Evolutionary conservation across 2,329 filamentous ascomycete genomes (phyloP).

Genomic region (Aspergillus sp.): DNA sequence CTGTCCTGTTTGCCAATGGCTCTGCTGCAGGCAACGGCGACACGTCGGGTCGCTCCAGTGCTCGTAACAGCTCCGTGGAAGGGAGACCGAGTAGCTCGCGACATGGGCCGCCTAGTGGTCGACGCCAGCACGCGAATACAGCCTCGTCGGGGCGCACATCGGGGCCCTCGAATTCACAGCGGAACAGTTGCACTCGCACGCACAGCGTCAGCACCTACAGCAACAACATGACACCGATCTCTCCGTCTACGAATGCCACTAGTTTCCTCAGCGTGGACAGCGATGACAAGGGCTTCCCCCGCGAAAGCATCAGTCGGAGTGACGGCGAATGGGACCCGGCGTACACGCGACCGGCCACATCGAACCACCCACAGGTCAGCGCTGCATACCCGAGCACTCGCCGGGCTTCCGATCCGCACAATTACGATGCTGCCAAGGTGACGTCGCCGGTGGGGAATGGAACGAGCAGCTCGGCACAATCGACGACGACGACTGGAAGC

Average conservation of each 20-base stretch:
- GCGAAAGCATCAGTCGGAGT: conserved; percentile 32
- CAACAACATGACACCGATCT: conserved; percentile 45
- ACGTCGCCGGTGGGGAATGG: conserved; percentile 25
- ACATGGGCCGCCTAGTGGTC: conserved; percentile 25
- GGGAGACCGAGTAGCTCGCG: conserved; percentile 33
- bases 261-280: conserved; percentile 47
- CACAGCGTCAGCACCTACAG: conserved; percentile 47
- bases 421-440: conserved; percentile 28
- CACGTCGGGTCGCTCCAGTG: conserved; percentile 14
- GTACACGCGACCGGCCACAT: conserved; percentile 35
- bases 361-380: conserved; percentile 27
- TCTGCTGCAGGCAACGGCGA: conserved; percentile 17
- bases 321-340: conserved; percentile 35
- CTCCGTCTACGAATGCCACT: conserved; percentile 48
- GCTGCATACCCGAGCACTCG: conserved; percentile 25
- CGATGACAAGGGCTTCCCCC: conserved; percentile 39
- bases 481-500: conserved; percentile 31
- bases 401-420: conserved; percentile 29
- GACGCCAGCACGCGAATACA: conserved; percentile 35
- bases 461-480: conserved; percentile 31
- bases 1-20: conserved; percentile 32
- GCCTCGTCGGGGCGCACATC: conserved; percentile 39
- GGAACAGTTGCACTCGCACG: conserved; percentile 43
- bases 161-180: conserved; percentile 36
- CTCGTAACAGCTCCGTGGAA: conserved; percentile 20